Evolutionary conservation across 129 eudicot genomes (phyloP), one percentile per base, ranked within the genome.

Genomic region (Flaveria sonorensis): DNA sequence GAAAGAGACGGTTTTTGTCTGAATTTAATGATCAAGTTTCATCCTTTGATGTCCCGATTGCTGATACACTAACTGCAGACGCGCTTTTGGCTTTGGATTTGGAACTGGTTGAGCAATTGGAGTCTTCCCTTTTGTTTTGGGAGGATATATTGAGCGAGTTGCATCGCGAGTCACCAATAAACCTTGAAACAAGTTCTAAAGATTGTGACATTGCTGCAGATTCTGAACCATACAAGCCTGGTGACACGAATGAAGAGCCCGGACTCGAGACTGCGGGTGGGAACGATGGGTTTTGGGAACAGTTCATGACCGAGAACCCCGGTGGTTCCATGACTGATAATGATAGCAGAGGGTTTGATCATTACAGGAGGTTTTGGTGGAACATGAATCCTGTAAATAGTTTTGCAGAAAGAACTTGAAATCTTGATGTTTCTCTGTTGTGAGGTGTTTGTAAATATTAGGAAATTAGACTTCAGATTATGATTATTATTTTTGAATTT

Each of bases 1-100:
- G 96, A 82, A 92, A 89, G 85, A 84, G 97, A 71, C 87, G 96
- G 57, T 79, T 86, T 52, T 83, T 86, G 15, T 69, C 81, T 20
- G 79, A 83, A 81, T 56, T 55, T 16, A 87, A 83, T 36, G 83
- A 77, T 73, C 85, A 77, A 47, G 59, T 53, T 46, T 61, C 70
- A n/a, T 60, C 76, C 20, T 66, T 87, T 18, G 71, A 81, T 45
- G 75, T 64, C 70, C 80, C 67, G 9, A 13, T 63, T 14, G 57
- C 64, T 43, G 89, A 85, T 16, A 77, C 56, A 45, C 68, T 74
- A 45, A 70, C 83, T 78, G 55, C 75, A 20, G 61, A 76, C 24
- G 46, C 87, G 28, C 75, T 85, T 72, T 85, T 87, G 74, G 83
- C 40, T 7, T 79, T 87, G 4, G 85, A 85, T 69, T 36, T 62